Base-by-base conservation (phyloP, 2,329 filamentous ascomycete species). In the Cercospora sesami region DNA sequence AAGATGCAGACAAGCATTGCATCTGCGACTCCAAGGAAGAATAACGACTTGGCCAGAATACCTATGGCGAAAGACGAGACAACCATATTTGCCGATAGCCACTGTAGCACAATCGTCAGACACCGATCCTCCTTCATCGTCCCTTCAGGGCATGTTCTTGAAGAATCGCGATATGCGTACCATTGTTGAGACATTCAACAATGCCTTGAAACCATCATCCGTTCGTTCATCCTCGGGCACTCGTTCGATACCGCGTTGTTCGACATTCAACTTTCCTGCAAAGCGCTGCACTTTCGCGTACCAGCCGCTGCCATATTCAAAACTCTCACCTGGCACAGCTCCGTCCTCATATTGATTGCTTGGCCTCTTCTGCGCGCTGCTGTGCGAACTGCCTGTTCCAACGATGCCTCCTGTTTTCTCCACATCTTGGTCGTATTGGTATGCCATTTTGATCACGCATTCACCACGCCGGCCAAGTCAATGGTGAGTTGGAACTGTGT, bases 11-110 rank as follows among this genome's bases (percentile, higher is more conserved):
- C 86, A 57, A 94, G 80, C 36, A 91, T 87, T 7, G 89, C 87
- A 75, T 94, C 92, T 60, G 90, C 82, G 72, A 92, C 93, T 9
- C 91, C 90, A 8, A 94, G 84, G 8, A 80, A 79, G 79, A 92
- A 94, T 26, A 91, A 79, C 8, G 88, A 85, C n/a, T 88, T 84
- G 1, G 86, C 89, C 5, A 94, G 85, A 18, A 91, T 86, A 57
- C 91, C 92, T 65, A 93, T 89, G 60, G 91, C 90, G 75, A 93
- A 92, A 14, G 89, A 89, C 26, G 88, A 90, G 59, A 92, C 88
- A 63, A 91, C 89, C 88, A 93, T 88, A 80, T 93, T 93, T 74
- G 90, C 90, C 1, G 90, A 89, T 55, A 92, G 82, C 91, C 91
- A 93, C 88, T 91, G 70, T 63, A 55, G 66, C 63, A 73, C 45